phyloP scores from a whole-genome alignment of 192 early-diverging fungal species.

The Coemansia sp. region DNA sequence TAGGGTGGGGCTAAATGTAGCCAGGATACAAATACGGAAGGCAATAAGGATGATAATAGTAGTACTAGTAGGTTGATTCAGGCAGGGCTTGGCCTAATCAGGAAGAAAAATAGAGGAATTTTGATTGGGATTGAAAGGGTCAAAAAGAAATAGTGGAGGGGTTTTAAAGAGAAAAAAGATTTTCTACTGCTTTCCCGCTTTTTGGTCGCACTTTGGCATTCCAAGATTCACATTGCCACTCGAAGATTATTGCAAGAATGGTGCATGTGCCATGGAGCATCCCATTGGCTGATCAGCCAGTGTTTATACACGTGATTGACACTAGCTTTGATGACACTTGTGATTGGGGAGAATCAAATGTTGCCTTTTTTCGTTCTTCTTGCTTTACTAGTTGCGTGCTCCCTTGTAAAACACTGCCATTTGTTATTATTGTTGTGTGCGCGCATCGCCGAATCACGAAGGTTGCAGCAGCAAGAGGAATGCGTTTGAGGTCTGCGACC shows the following conservation, averaged over 20 bases:
- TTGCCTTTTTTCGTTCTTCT: neutral
- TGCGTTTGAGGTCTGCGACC: neutral
- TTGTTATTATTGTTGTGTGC: neutral
- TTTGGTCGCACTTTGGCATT: neutral
- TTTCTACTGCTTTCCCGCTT: neutral
- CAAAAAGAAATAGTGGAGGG: neutral
- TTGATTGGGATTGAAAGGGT: too few species aligned
- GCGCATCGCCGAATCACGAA: neutral
- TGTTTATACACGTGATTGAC: neutral
- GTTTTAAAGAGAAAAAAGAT: constrained; percentile 16
- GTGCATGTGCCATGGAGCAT: neutral
- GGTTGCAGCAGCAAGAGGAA: neutral
- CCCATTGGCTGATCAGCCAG: neutral
- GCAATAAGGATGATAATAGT: neutral
- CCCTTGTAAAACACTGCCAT: neutral
- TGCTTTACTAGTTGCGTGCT: too few species aligned
- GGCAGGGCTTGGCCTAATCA: neutral
- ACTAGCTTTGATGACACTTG: too few species aligned
- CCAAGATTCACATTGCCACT: neutral
- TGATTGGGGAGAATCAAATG: too few species aligned
- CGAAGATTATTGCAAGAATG: neutral
- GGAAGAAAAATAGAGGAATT: neutral
- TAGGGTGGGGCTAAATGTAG: neutral
- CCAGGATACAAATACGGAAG: neutral
- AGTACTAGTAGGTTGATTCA: neutral